Base-by-base conservation (phyloP, 1,284 basidiomycete species). In the Malassezia sympodialis region DNA sequence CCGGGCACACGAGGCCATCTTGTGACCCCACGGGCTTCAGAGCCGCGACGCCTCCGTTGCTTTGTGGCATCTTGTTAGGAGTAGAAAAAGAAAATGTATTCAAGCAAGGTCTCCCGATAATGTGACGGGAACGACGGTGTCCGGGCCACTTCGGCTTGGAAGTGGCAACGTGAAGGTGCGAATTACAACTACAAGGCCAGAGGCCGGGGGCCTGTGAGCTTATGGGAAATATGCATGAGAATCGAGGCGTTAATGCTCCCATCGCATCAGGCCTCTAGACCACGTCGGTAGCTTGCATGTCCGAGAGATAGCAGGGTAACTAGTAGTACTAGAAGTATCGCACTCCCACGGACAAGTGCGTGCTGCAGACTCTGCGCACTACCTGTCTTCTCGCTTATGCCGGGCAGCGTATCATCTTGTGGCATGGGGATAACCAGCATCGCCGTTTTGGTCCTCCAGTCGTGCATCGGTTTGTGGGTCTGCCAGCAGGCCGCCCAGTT, bases 1-100 rank as follows among this genome's bases (percentile, higher is more conserved):
- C 69, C 8, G 72, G 72, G 34, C 61, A 74, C 54, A 68, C 58
- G 24, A 72, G 66, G 10, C 58, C 53, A 15, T 69, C 55, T 31
- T 39, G 41, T 11, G 39, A 11, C n/a, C n/a, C 37, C 19, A 8
- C 17, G 19, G 37, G 19, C 37, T 39, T 30, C 5, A 1, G 8
- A 32, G 2, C 21, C 27, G 43, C 41, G 24, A n/a, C 17, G 24
- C 41, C 24, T n/a, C 23, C 41, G 24, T 28, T 24, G 21, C 21
- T 15, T 28, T 24, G 23, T 42, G 24, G 41, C 41, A 24, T 26
- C 41, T 11, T 42, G n/a, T 2, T 15, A 11, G 5, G 41, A 6
- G 27, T 26, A 11, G 6, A 42, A 24, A 15, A 15, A 24, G 24
- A 8, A 21, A 41, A 41, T 12, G 2, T 26, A 4, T 2, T 4